Percentiles rank a stretch among this genome's conserved stretches.
Evolutionary conservation across 805 yeast species (phyloP).

Genomic region (Pichia cephalocereana): DNA sequence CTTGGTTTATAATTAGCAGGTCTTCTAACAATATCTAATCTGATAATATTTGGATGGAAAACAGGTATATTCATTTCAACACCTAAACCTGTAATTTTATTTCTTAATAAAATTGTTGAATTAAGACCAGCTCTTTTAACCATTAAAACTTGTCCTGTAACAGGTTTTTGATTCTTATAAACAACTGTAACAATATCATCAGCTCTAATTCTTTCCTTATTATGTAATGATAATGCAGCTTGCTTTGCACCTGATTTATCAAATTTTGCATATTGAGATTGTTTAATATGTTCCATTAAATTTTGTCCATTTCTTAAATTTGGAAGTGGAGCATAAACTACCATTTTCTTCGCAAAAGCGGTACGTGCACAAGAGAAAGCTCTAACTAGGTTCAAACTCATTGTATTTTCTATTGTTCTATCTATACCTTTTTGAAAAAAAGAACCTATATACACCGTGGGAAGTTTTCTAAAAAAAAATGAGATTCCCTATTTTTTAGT

Average conservation of each 20-base stretch:
- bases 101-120: constrained; percentile 72
- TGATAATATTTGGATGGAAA: constrained; percentile 68
- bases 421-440: too few relatives aligned
- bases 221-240: constrained; percentile 37
- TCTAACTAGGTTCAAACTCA: not conserved
- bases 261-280: constrained; percentile 44
- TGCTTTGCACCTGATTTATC: constrained; percentile 70
- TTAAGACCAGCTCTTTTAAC: constrained; percentile 65
- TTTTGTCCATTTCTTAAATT: constrained; percentile 37
- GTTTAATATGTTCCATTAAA: constrained; percentile 36
- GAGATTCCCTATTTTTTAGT: too few relatives aligned
- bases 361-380: constrained; percentile 3
- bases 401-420: too few relatives aligned
- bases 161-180: constrained; percentile 55
- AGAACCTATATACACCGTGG: too few relatives aligned
- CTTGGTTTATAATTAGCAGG: constrained; percentile 66
- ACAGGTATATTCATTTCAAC: constrained; percentile 77
- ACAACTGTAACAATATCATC: constrained; percentile 78
- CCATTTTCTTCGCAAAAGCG: constrained; percentile 13
- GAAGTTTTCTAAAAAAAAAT: too few relatives aligned
- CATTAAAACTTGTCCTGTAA: constrained; percentile 73
- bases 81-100: constrained; percentile 73
- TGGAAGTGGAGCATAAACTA: constrained; percentile 43
- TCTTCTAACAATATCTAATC: constrained; percentile 69
- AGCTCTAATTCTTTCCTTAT: constrained; percentile 49